Percentiles rank a stretch among this genome's conserved stretches.
These are phyloP conservation scores for Helicostylum pulchrum DNA, from an alignment of 192 early-diverging fungal genomes.

Conservation along the genomic window DNA sequence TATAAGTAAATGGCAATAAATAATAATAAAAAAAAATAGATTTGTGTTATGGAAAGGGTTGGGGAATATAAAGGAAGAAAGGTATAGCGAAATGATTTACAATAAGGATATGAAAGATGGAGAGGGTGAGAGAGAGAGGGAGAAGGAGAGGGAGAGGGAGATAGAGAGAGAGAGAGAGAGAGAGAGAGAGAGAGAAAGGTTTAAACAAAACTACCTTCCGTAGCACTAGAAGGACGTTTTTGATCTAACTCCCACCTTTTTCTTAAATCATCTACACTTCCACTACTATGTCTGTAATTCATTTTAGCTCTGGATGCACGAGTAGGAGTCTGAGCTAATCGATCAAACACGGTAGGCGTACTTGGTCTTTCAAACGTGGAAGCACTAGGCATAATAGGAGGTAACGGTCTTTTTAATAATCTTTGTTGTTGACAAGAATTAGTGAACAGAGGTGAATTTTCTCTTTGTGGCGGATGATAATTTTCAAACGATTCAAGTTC, in stretches of 20 bases:
- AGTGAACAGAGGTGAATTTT: constrained; percentile 3
- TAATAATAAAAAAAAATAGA: too few relatives aligned
- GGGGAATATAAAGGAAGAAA: too few relatives aligned
- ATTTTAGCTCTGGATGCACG: constrained; percentile 33
- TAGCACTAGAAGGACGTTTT: constrained; percentile 19
- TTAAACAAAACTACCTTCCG: background rate
- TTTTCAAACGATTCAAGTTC: background rate
- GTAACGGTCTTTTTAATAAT: background rate
- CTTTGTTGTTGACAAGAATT: constrained; percentile 5
- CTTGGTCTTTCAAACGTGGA: constrained; percentile 13
- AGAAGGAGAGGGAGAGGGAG: too few relatives aligned
- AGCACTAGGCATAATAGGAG: constrained; percentile 3
- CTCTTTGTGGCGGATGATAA: background rate
- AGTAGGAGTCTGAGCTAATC: constrained; percentile 32
- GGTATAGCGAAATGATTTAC: too few relatives aligned
- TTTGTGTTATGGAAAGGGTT: too few relatives aligned
- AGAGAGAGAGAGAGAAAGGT: too few relatives aligned
- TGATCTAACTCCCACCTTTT: constrained; percentile 23
- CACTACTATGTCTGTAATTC: constrained; percentile 32
- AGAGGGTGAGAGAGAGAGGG: too few relatives aligned
- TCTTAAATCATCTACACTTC: constrained; percentile 35
- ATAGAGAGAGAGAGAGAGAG: too few relatives aligned
- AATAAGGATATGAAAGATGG: too few relatives aligned
- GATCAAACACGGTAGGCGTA: constrained; percentile 34
- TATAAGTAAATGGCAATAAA: too few relatives aligned